Base-by-base conservation (phyloP, 495 filamentous ascomycete species). In the Annulohypoxylon stygium region DNA sequence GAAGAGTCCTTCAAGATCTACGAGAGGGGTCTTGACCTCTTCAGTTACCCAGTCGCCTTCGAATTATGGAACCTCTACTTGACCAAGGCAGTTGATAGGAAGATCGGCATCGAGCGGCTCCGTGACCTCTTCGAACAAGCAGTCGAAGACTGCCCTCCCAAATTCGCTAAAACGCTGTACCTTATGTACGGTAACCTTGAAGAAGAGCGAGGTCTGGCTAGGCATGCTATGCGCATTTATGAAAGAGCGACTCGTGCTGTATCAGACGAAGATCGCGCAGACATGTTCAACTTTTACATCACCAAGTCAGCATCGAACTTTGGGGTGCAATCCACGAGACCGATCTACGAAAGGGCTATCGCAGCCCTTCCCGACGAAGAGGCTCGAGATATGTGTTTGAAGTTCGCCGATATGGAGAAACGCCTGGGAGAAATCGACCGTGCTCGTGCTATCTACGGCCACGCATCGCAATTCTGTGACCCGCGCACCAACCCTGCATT, bases 251-350 rank as follows among this genome's bases (percentile, higher is more conserved):
- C 96, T 16, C 92, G 96, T 3, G 94, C 96, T 14, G 97, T 99
- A 7, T 93, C 94, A 16, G 96, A 99, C 79, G 95, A 97, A 75
- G 94, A 98, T 77, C 86, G 94, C 10, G 91, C 93, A 73, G 97
- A 97, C 79, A 97, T 99, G 94, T 99, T 98, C 84, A 95, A 97
- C 79, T 97, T 98, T 79, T 99, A 98, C 86, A 97, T 99, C 79
- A 98, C 97, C 54, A 98, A 99, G 78, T 97, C 95, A 0, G 96
- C 96, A 0, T 97, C 95, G 9, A 99, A 99, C 80, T 99, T 99
- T 71, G 96, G 96, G 6, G 86, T 99, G 23, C 92, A 96, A 1
- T 98, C 96, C 6, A 97, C 96, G n/a, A 87, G 96, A 39, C 90
- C 93, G 0, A 98, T 99, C 79, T 99, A 99, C 84, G 96, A 98